phyloP scores from a whole-genome alignment of 345 rosid genomes.

The Boechera stricta region DNA sequence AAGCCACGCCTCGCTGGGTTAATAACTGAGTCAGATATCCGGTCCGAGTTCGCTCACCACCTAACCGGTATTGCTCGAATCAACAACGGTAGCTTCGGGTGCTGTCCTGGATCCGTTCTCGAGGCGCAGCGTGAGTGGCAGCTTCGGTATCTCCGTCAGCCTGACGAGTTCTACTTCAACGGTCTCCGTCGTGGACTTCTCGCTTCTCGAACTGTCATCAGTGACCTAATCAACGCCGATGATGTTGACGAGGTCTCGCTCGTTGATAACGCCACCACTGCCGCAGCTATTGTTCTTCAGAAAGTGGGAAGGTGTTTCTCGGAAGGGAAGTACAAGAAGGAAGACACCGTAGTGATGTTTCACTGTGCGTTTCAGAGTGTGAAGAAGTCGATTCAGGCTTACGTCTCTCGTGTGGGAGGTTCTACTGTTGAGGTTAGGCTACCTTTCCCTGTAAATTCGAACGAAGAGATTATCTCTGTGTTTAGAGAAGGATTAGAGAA shows the following conservation, averaged over 20 bases:
- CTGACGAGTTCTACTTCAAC: conserved; percentile 78
- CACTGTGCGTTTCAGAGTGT: conserved; percentile 69
- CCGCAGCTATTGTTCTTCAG: conserved; percentile 81
- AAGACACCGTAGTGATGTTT: conserved; percentile 65
- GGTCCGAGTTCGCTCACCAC: conserved; percentile 79
- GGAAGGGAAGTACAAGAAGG: conserved; percentile 55
- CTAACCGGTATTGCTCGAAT: conserved; percentile 58
- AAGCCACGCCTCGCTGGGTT: conserved; percentile 49
- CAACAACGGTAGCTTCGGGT: conserved; percentile 87
- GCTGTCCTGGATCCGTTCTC: conserved; percentile 74
- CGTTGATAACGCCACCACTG: conserved; percentile 80
- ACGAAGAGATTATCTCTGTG: conserved; percentile 61
- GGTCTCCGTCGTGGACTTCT: conserved; percentile 62
- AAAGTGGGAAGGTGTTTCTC: conserved; percentile 64
- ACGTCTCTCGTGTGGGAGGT: conserved; percentile 76
- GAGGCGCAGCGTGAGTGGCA: conserved; percentile 66
- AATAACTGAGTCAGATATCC: conserved; percentile 57
- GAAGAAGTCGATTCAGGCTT: conserved; percentile 73
- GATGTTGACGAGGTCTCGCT: conserved; percentile 76
- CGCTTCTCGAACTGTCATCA: conserved; percentile 60
- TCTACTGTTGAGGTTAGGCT: conserved; percentile 63
- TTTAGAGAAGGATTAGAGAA: conserved; percentile 57
- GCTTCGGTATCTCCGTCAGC: conserved; percentile 67
- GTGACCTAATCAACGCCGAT: conserved; percentile 68
- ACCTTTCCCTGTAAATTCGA: conserved; percentile 69